phyloP scores from a whole-genome alignment of 371 early-diverging fungal genomes.

The Dipsacomyces acuminosporus region DNA sequence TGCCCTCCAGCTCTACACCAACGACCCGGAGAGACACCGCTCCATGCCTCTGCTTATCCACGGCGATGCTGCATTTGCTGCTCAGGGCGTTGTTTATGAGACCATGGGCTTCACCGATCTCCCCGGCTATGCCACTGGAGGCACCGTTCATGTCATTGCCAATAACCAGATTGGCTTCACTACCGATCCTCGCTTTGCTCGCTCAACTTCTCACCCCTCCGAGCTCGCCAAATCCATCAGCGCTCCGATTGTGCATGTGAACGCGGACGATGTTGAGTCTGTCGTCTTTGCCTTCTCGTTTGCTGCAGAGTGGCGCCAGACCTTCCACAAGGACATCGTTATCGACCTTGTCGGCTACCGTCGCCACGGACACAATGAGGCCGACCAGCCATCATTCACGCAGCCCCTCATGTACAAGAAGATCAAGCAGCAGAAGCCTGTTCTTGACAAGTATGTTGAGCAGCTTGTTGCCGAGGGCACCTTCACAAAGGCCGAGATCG shows the following conservation, averaged over 20 bases:
- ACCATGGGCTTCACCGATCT: conserved; percentile 93
- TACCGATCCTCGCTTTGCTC: conserved; percentile 90
- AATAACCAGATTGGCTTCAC: conserved; percentile 99
- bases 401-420: conserved; percentile 96
- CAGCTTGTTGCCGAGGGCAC: conserved; percentile 80
- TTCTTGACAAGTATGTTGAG: conserved; percentile 74
- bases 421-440: conserved; percentile 78
- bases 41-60: conserved; percentile 91
- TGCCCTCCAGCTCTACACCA: conserved; percentile 87
- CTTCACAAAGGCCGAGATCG: conserved; percentile 74
- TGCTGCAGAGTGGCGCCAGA: conserved; percentile 93
- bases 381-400: conserved; percentile 96
- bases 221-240: conserved; percentile 95
- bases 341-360: conserved; percentile 96
- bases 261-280: conserved; percentile 95
- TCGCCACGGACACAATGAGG: conserved; percentile 97
- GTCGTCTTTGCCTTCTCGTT: conserved; percentile 90
- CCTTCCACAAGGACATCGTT: conserved; percentile 93
- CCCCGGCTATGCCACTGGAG: conserved; percentile 92
- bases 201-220: conserved; percentile 95
- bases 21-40: conserved; percentile 72
- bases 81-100: conserved; percentile 96
- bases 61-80: conserved; percentile 98
- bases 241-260: conserved; percentile 97
- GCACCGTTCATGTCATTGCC: conserved; percentile 94